Evolutionary conservation across 306 rosid species (phyloP), one percentile per base, ranked within the genome.

Genomic region (Biancaea sappan): DNA sequence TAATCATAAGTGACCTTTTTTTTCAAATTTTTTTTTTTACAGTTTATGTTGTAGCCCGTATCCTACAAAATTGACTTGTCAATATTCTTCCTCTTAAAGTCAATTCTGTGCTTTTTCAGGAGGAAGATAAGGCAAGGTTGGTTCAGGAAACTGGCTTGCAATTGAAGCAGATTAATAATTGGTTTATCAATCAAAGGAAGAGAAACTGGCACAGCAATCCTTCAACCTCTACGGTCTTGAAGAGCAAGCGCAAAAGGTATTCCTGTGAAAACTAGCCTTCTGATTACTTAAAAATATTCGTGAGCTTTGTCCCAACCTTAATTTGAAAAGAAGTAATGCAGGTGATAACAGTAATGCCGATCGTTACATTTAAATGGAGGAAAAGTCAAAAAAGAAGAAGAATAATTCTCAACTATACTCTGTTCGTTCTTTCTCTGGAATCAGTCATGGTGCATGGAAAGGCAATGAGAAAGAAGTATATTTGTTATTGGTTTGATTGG

Each of bases 161-260:
- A 21, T 66, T 94, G 66, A 94, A 94, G 90, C 99, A 94, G 84
- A 94, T 94, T 78, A 94, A 94, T 79, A 94, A 94, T 48, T 94
- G 99, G 99, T 94, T 94, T 84, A 94, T 94, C 77, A 94, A 94
- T 81, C 99, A 94, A 78, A 88, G 99, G 83, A 94, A 94, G 88
- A 88, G 99, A 79, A 94, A 94, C 83, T 94, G 99, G 99, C 93
- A 94, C 82, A 92, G 90, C 86, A 94, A 94, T 84, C 88, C 98
- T 61, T 94, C 99, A 29, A 87, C 96, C 73, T 94, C 99, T 7
- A 90, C 91, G 26, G 95, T 84, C 59, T 87, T 88, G 80, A 94
- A 94, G 86, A 94, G 92, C 90, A 94, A 94, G 81, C 97, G 99
- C 85, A 94, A 92, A 68, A 94, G 98, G 99, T 94, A 83, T 48